Evolutionary conservation across 2,329 filamentous ascomycete genomes (phyloP), one percentile per base, ranked within the genome.

Genomic region (Polytolypa hystricis): DNA sequence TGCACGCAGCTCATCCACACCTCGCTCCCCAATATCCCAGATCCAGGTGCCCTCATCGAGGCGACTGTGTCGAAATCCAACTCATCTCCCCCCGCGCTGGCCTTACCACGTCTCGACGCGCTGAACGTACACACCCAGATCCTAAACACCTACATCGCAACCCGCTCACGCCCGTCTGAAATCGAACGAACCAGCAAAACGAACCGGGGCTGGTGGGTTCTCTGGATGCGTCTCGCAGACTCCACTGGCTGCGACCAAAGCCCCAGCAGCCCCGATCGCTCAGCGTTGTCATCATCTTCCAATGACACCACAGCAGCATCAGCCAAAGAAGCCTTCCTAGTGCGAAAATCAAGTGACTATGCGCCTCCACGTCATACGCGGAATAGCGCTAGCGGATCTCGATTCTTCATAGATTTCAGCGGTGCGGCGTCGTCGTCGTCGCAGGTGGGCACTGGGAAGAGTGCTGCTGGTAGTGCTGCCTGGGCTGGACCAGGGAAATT

Each of bases 181-280:
- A 60, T 72, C 5, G 76, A 80, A 47, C 64, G 72, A 20, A 78
- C 71, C 1, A 71, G 70, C 53, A 79, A 79, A 54, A 79, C 75
- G 0, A 67, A 58, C 29, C 66, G 75, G n/a, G 73, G 73, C 5
- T 80, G 75, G 75, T 80, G 76, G 76, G 65, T 80, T 2, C 69
- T 78, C 15, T 80, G 76, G 75, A 69, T 79, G 54, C 66, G 72
- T 6, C 54, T 77, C 19, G 60, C 61, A 4, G 34, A 39, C n/a
- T 19, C 36, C 7, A 39, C 10, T 29, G 33, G 39, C n/a, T 38
- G 39, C 1, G 33, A 31, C 21, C 27, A 42, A 23, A 33, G 39
- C 6, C 7, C 14, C 15, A 30, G 34, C 28, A 15, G 29, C 4
- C 11, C 21, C 27, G 15, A 11, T 12, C 38, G 6, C 23, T 11